A percentile compares a stretch with the other conserved stretches of the same genome.
These are phyloP conservation scores for Peronospora destructor DNA, from an alignment of 352 stramenopile genomes.

Conservation along the genomic window DNA sequence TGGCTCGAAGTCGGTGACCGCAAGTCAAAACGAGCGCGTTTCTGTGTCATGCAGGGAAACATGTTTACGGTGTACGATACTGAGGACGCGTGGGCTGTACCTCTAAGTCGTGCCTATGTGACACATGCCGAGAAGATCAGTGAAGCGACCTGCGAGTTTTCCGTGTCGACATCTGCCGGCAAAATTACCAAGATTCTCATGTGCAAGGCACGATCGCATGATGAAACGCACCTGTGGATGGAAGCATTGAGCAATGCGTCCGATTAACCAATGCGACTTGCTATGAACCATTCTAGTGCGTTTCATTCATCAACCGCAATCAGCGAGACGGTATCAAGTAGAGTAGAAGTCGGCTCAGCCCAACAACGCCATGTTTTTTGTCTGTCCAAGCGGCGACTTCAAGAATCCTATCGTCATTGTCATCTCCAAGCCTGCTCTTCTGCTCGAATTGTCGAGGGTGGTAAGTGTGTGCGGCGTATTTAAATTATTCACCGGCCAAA, in stretches of 20 bases:
- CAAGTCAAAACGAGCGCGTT: constrained; percentile 65
- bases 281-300: constrained; percentile 13
- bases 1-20: constrained; percentile 74
- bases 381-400: constrained; percentile 11
- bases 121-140: constrained; percentile 60
- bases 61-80: constrained; percentile 84
- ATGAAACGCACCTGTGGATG: constrained; percentile 76
- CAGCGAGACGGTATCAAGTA: constrained; percentile 19
- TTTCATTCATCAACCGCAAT: constrained; percentile 18
- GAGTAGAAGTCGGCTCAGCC: constrained; percentile 31
- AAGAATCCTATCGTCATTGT: constrained; percentile 17
- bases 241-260: constrained; percentile 49
- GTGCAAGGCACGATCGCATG: constrained; percentile 53
- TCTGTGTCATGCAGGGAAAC: constrained; percentile 69
- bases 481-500: constrained; percentile 39
- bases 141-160: constrained; percentile 51
- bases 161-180: constrained; percentile 51
- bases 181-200: constrained; percentile 69
- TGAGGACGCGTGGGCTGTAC: constrained; percentile 74
- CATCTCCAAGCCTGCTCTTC: constrained; percentile 11
- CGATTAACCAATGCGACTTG: constrained; percentile 31
- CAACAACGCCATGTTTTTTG: constrained; percentile 15
- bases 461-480: constrained; percentile 33
- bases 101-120: constrained; percentile 69
- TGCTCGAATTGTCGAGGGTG: constrained; percentile 14